Conservation (phyloP, 2,329 filamentous ascomycete genomes). For the Colletotrichum orchidophilum region DNA sequence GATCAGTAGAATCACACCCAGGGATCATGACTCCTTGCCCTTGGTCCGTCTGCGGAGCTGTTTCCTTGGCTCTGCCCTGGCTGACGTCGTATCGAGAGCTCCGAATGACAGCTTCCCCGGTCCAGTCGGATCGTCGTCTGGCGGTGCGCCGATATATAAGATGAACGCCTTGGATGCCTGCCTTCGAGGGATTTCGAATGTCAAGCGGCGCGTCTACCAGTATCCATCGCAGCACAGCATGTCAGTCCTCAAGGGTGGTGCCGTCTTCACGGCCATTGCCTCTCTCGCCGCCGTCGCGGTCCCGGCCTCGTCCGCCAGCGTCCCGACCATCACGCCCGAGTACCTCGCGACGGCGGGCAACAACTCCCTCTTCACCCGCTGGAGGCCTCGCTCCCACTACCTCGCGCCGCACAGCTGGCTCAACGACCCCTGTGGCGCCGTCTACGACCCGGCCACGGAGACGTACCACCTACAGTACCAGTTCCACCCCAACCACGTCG, state of each 20-base stretch:
- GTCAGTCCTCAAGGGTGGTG: conserved; percentile 28
- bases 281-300: conserved; percentile 27
- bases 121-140: neutral
- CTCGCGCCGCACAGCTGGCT: conserved; percentile 62
- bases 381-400: conserved; percentile 52
- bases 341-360: conserved; percentile 27
- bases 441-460: conserved; percentile 61
- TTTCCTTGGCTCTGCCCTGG: conserved; percentile 27
- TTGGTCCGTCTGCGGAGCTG: conserved; percentile 6
- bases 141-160: conserved; percentile 15
- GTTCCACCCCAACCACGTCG: conserved; percentile 51
- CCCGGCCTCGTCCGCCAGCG: conserved; percentile 6
- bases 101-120: conserved; percentile 2
- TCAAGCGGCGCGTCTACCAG: conserved; percentile 18
- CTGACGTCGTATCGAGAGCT: conserved; percentile 20
- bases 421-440: conserved; percentile 74
- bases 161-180: conserved; percentile 12
- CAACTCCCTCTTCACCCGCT: conserved; percentile 34
- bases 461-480: conserved; percentile 74
- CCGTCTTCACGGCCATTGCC: conserved; percentile 32
- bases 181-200: neutral
- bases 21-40: conserved; percentile 28
- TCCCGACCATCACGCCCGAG: conserved; percentile 28
- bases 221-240: conserved; percentile 13
- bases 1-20: neutral